A percentile compares a stretch with the other conserved stretches of the same genome.
These are phyloP conservation scores for Bryum argenteum DNA, from an alignment of 225 moss, liverwort and hornwort genomes.

Conservation along the genomic window DNA sequence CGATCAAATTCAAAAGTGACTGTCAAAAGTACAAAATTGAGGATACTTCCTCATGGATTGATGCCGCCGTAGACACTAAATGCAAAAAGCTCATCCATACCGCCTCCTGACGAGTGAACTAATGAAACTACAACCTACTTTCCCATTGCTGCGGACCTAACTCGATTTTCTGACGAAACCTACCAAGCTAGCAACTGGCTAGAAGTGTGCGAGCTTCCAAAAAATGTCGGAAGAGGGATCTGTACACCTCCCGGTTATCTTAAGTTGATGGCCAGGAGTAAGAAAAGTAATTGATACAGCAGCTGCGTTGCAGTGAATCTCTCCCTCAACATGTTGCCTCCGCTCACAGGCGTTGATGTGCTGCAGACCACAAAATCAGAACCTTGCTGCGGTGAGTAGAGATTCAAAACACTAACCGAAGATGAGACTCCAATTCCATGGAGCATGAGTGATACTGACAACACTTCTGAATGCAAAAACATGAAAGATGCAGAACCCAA, in stretches of 20 bases:
- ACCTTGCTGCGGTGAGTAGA: neutral
- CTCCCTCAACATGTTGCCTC: neutral
- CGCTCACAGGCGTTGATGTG: slow-evolving; percentile 25
- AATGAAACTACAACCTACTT: neutral
- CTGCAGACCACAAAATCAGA: slow-evolving; percentile 13
- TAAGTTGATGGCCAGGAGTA: slow-evolving; percentile 12
- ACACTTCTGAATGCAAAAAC: too few species aligned
- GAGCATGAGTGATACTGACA: too few species aligned
- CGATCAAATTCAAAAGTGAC: neutral
- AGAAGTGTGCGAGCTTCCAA: too few species aligned
- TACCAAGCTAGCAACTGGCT: too few species aligned
- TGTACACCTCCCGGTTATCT: slow-evolving; percentile 20
- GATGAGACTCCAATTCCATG: too few species aligned
- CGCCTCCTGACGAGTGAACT: neutral
- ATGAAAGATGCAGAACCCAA: too few species aligned
- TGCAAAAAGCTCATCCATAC: neutral
- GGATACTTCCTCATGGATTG: slow-evolving; percentile 14
- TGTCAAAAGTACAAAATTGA: neutral
- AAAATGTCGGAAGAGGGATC: neutral
- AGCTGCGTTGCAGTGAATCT: slow-evolving; percentile 17
- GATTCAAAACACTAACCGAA: too few species aligned
- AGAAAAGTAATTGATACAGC: slow-evolving; percentile 23
- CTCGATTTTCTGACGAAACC: neutral
- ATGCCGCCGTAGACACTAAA: neutral
- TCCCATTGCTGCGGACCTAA: neutral